Percentiles rank a stretch among this genome's conserved stretches.
Conservation (phyloP, 2,329 filamentous ascomycete species). For the Fusarium miscanthi region DNA sequence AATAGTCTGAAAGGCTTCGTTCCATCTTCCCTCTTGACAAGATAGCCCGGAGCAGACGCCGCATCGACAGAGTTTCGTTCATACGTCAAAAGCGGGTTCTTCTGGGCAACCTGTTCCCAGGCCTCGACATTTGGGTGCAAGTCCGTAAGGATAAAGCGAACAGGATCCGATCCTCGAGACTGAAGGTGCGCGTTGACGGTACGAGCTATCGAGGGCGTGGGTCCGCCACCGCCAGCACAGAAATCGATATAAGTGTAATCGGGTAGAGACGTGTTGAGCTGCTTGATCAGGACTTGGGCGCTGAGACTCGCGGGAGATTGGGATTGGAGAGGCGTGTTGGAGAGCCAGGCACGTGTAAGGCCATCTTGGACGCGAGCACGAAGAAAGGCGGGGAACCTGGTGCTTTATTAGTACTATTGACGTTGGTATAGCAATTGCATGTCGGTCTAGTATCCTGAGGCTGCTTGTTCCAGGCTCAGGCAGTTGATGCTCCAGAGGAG, state of each 20-base stretch:
- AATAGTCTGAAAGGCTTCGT: slow-evolving; percentile 75
- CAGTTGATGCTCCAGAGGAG: neutral
- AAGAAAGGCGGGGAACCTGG: slow-evolving; percentile 74
- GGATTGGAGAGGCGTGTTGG: slow-evolving; percentile 67
- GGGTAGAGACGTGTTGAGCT: slow-evolving; percentile 60
- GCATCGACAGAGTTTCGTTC: slow-evolving; percentile 73
- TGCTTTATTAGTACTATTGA: neutral
- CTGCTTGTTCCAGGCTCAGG: neutral
- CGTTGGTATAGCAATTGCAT: neutral
- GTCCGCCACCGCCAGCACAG: slow-evolving; percentile 79
- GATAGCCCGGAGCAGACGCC: slow-evolving; percentile 63
- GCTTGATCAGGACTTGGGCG: slow-evolving; percentile 64
- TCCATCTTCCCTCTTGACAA: slow-evolving; percentile 54
- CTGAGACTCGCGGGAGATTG: slow-evolving; percentile 69
- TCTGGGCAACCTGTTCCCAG: slow-evolving; percentile 65
- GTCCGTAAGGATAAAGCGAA: slow-evolving; percentile 73
- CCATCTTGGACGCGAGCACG: slow-evolving; percentile 73
- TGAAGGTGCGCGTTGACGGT: slow-evolving; percentile 63
- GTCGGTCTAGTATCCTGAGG: neutral
- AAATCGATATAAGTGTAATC: slow-evolving; percentile 78
- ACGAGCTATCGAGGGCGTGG: slow-evolving; percentile 72
- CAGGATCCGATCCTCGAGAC: slow-evolving; percentile 45
- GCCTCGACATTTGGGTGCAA: slow-evolving; percentile 71
- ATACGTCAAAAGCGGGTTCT: slow-evolving; percentile 68
- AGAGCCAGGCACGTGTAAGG: slow-evolving; percentile 72